Percentiles rank a stretch among this genome's conserved stretches.
phyloP scores from a whole-genome alignment of 139 green algal species.

The Chlorella sp. region DNA sequence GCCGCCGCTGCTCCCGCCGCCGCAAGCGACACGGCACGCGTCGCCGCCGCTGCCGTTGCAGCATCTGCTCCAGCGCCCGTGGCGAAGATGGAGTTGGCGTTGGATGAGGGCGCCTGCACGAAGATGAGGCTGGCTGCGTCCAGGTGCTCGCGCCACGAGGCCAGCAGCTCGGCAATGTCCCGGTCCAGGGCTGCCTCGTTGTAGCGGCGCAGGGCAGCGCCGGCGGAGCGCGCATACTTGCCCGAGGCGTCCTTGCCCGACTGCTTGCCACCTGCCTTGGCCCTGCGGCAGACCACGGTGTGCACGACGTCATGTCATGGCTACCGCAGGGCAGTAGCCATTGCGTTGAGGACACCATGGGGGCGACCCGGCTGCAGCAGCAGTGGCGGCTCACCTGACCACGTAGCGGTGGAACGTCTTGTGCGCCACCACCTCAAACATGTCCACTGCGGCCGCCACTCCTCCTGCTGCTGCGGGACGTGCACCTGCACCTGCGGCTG shows the following conservation, averaged over 20 bases:
- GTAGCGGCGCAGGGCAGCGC: constrained; percentile 71
- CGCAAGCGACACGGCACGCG: not conserved
- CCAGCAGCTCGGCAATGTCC: constrained; percentile 58
- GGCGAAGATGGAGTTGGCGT: constrained; percentile 28
- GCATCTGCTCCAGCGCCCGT: not conserved
- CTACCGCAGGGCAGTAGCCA: not conserved
- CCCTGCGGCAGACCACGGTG: constrained; percentile 29
- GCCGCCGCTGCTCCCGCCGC: constrained; percentile 1
- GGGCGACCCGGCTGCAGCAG: not conserved
- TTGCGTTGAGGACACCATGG: not conserved
- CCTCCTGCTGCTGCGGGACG: too few relatives aligned
- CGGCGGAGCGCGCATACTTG: constrained; percentile 78
- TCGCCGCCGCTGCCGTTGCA: not conserved
- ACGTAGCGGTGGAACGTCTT: constrained; percentile 87
- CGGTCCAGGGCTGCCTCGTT: constrained; percentile 69
- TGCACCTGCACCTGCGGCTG: too few relatives aligned
- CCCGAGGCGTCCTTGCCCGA: constrained; percentile 76
- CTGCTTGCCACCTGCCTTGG: constrained; percentile 85
- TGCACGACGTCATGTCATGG: not conserved
- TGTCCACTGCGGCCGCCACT: constrained; percentile 17
- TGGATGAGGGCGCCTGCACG: constrained; percentile 46
- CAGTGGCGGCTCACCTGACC: constrained; percentile 48
- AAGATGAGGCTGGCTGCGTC: constrained; percentile 53
- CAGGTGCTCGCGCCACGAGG: constrained; percentile 46
- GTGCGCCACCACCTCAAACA: constrained; percentile 55